A percentile compares a stretch with the other conserved stretches of the same genome.
Conservation (phyloP, 306 rosid species). For the Acacia acuminata region DNA sequence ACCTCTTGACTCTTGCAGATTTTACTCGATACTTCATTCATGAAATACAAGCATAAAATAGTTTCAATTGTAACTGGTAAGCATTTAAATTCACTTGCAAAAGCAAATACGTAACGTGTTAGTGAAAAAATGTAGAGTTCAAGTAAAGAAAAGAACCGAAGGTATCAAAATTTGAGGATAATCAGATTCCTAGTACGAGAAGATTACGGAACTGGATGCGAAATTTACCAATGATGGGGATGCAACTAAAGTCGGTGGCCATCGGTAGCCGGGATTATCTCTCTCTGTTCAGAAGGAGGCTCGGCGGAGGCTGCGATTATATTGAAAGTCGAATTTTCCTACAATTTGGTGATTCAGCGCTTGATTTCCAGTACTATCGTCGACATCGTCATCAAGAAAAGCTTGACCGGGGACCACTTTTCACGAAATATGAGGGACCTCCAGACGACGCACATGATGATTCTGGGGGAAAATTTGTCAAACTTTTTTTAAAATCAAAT, state of each 20-base stretch:
- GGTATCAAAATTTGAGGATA: background rate
- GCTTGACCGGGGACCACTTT: background rate
- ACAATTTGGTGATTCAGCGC: background rate
- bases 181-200: background rate
- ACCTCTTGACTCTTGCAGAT: background rate
- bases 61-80: background rate
- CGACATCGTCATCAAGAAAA: background rate
- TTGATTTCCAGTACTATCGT: background rate
- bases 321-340: background rate
- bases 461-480: too few relatives aligned
- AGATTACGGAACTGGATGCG: background rate
- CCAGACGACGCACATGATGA: background rate
- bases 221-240: constrained; percentile 76
- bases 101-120: background rate
- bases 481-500: too few relatives aligned
- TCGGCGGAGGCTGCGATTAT: background rate
- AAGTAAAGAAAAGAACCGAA: background rate
- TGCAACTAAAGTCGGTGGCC: constrained; percentile 73
- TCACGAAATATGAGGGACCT: background rate
- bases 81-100: background rate
- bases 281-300: background rate
- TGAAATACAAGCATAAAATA: background rate
- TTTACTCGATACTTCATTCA: background rate
- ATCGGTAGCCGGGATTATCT: constrained; percentile 29
- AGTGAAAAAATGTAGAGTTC: background rate